Evolutionary conservation across 2,329 filamentous ascomycete genomes (phyloP).

Genomic region (Fusarium succisae): DNA sequence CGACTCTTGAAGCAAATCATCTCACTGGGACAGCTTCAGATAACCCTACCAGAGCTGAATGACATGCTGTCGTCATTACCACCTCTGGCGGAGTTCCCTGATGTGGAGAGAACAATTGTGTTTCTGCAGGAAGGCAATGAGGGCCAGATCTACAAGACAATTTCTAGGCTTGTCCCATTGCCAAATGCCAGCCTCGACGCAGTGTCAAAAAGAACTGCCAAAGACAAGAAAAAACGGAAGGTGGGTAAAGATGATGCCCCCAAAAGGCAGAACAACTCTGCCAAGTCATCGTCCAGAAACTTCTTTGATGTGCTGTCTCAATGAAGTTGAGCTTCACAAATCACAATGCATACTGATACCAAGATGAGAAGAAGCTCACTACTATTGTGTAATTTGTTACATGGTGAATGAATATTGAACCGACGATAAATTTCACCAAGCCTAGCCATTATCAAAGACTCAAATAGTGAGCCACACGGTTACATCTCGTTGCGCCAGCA

Average conservation of each 20-base stretch:
- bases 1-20: conserved; percentile 57
- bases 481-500: conserved; percentile 12
- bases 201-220: background rate
- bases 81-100: conserved; percentile 38
- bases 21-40: conserved; percentile 9
- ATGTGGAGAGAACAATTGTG: conserved; percentile 22
- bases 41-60: conserved; percentile 25
- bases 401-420: background rate
- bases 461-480: background rate
- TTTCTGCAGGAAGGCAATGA: conserved; percentile 32
- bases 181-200: background rate
- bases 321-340: conserved; percentile 4
- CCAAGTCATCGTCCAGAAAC: conserved; percentile 28
- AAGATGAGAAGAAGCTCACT: background rate
- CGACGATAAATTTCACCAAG: background rate
- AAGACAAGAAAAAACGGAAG: conserved; percentile 26
- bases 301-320: conserved; percentile 40
- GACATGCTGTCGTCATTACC: conserved; percentile 40
- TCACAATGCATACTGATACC: background rate
- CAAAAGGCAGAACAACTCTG: background rate
- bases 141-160: background rate
- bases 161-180: conserved; percentile 36
- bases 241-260: background rate
- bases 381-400: background rate
- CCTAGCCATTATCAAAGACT: background rate